phyloP scores from a whole-genome alignment of 2,329 filamentous ascomycete genomes.

The Colletotrichum noveboracense region DNA sequence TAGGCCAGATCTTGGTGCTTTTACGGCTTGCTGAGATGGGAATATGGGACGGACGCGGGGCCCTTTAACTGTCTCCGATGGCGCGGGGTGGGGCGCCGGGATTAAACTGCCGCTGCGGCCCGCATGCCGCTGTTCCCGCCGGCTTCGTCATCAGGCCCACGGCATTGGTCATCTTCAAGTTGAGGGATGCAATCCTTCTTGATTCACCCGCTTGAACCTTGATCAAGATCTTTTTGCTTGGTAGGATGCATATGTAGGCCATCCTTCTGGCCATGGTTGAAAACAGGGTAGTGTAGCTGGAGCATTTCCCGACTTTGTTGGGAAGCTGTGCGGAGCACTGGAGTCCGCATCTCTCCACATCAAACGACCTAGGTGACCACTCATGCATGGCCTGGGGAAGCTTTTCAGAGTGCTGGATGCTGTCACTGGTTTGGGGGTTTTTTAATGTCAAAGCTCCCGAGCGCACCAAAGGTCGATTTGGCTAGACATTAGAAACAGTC shows the following conservation, averaged over 20 bases:
- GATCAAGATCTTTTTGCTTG: not conserved
- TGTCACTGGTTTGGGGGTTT: fast-evolving
- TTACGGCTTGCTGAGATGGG: not conserved
- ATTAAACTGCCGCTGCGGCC: not conserved
- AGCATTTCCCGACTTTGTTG: not conserved
- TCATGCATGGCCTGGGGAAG: not conserved
- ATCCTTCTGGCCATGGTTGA: fast-evolving
- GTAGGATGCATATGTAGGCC: not conserved
- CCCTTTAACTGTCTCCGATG: not conserved
- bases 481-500: not conserved
- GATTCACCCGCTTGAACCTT: not conserved
- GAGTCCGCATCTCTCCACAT: not conserved
- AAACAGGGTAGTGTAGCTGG: not conserved
- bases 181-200: not conserved
- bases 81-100: not conserved
- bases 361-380: not conserved
- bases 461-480: not conserved
- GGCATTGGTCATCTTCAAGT: not conserved
- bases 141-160: not conserved
- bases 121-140: not conserved
- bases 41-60: not conserved
- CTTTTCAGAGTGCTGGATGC: not conserved
- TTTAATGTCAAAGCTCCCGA: fast-evolving
- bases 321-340: not conserved
- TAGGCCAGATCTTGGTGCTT: not conserved